phyloP scores from a whole-genome alignment of 768 basidiomycete genomes.

The Suillus lakei region DNA sequence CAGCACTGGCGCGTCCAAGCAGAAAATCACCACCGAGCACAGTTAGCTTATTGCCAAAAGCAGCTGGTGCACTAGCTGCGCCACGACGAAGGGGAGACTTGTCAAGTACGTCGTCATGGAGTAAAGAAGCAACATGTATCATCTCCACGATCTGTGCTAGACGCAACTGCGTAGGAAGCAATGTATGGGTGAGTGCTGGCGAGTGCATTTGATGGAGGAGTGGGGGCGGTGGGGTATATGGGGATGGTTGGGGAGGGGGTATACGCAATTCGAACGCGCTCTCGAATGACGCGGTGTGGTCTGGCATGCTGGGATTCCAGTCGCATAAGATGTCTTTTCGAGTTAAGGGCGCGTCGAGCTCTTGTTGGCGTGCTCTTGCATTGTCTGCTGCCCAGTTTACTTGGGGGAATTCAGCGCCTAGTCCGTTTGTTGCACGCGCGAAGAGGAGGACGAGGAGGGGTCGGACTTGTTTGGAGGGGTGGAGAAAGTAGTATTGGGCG shows the following conservation, averaged over 20 bases:
- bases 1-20: slow-evolving; percentile 87
- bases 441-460: slow-evolving; percentile 90
- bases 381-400: slow-evolving; percentile 69
- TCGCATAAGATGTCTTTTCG: slow-evolving; percentile 86
- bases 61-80: slow-evolving; percentile 67
- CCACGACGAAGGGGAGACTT: slow-evolving; percentile 72
- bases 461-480: slow-evolving; percentile 89
- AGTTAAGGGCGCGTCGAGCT: slow-evolving; percentile 81
- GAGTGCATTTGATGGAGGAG: slow-evolving; percentile 31
- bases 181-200: slow-evolving; percentile 37
- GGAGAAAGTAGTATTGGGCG: slow-evolving; percentile 90
- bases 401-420: slow-evolving; percentile 66
- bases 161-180: slow-evolving; percentile 86
- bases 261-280: slow-evolving; percentile 55
- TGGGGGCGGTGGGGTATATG: slow-evolving; percentile 19
- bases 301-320: slow-evolving; percentile 87
- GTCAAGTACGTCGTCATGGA: slow-evolving; percentile 93
- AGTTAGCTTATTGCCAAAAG: slow-evolving; percentile 91
- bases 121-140: slow-evolving; percentile 93
- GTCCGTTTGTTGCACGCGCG: slow-evolving; percentile 90
- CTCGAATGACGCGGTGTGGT: slow-evolving; percentile 72
- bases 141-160: slow-evolving; percentile 97
- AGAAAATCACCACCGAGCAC: slow-evolving; percentile 97
- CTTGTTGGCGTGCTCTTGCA: slow-evolving; percentile 55
- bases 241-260: slow-evolving; percentile 28